Percentiles rank a stretch among this genome's conserved stretches.
phyloP scores from a whole-genome alignment of 2,329 filamentous ascomycete species.

The Fusarium sp. region DNA sequence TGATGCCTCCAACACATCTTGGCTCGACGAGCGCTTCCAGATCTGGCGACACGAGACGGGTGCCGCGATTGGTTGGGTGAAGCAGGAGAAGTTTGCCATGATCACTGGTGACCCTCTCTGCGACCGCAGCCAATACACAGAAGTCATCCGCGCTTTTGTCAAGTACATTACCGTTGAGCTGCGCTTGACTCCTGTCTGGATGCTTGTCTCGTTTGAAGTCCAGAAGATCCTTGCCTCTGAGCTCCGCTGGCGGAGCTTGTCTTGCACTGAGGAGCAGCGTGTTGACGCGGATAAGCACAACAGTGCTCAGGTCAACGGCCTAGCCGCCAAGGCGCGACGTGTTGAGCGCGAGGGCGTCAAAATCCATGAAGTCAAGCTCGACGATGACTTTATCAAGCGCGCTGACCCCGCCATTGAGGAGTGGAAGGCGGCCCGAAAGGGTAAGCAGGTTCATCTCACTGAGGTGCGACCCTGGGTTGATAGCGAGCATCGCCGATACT shows the following conservation, averaged over 20 bases:
- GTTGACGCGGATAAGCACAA: slow-evolving; percentile 80
- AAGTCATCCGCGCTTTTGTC: slow-evolving; percentile 79
- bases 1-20: slow-evolving; percentile 92
- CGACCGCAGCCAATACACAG: slow-evolving; percentile 78
- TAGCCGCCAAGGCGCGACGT: slow-evolving; percentile 80
- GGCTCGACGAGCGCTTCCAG: slow-evolving; percentile 88
- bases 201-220: slow-evolving; percentile 81
- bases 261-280: slow-evolving; percentile 88
- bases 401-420: slow-evolving; percentile 79
- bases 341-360: slow-evolving; percentile 87
- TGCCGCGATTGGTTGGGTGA: slow-evolving; percentile 85
- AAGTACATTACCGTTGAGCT: slow-evolving; percentile 77
- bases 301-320: slow-evolving; percentile 50
- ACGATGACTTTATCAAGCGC: slow-evolving; percentile 74
- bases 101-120: slow-evolving; percentile 90
- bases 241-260: slow-evolving; percentile 88
- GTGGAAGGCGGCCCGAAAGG: slow-evolving; percentile 84
- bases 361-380: slow-evolving; percentile 76
- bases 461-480: slow-evolving; percentile 92
- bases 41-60: slow-evolving; percentile 89
- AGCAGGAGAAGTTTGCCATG: slow-evolving; percentile 80
- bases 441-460: slow-evolving; percentile 87
- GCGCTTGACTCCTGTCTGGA: slow-evolving; percentile 83
- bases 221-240: slow-evolving; percentile 84
- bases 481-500: slow-evolving; percentile 83